These are phyloP conservation scores for Sistotremastrum suecicum DNA, from an alignment of 768 basidiomycete species.

Conservation along the genomic window DNA sequence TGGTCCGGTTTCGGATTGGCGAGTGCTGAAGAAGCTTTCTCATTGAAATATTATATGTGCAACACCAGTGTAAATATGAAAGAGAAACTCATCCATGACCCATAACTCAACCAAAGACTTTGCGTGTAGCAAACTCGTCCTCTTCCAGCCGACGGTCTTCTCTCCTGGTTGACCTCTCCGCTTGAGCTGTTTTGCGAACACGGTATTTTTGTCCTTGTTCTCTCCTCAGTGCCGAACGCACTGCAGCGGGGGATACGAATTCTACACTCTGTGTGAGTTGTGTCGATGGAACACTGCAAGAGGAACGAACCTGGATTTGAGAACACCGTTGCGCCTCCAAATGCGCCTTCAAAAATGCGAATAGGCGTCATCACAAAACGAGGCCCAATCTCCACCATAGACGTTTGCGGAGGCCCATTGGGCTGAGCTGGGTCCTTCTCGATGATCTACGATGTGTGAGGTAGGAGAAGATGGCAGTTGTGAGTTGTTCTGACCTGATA, in stretches of 20 bases:
- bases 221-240: slow-evolving; percentile 54
- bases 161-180: slow-evolving; percentile 48
- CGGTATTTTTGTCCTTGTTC: slow-evolving; percentile 74
- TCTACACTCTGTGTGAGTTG: slow-evolving; percentile 32
- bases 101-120: slow-evolving; percentile 67
- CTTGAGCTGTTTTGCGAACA: slow-evolving; percentile 64
- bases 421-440: slow-evolving; percentile 89
- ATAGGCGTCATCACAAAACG: slow-evolving; percentile 96
- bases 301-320: slow-evolving; percentile 72
- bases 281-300: slow-evolving; percentile 1
- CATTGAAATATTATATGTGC: too few species aligned
- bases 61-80: neutral
- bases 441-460: slow-evolving; percentile 44
- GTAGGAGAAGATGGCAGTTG: neutral
- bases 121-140: slow-evolving; percentile 69
- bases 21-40: too few species aligned
- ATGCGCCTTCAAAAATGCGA: slow-evolving; percentile 95
- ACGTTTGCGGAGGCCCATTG: slow-evolving; percentile 69
- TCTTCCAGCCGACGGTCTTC: slow-evolving; percentile 51
- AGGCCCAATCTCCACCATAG: slow-evolving; percentile 94
- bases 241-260: slow-evolving; percentile 79
- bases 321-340: slow-evolving; percentile 87
- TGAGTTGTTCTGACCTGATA: slow-evolving; percentile 54
- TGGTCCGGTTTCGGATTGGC: too few species aligned
- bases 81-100: neutral